Evolutionary conservation across 2,329 filamentous ascomycete species (phyloP).

Genomic region (Trichoderma koningiopsis): DNA sequence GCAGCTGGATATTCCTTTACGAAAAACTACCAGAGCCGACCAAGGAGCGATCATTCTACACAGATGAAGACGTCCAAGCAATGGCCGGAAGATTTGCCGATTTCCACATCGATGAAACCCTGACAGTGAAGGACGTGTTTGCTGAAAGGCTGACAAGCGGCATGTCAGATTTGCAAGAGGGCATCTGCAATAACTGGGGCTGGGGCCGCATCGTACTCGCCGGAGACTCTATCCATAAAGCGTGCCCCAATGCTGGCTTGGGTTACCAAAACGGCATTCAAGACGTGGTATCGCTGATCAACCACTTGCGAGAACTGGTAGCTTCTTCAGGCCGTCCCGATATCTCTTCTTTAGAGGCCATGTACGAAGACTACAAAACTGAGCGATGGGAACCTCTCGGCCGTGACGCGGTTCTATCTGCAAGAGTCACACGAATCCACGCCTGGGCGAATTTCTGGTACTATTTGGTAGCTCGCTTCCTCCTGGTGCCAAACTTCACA

Average conservation of each 20-base stretch:
- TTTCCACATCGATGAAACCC: constrained; percentile 27
- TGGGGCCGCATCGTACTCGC: constrained; percentile 40
- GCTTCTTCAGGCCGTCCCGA: background rate
- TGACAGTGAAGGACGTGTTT: constrained; percentile 39
- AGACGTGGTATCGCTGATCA: constrained; percentile 37
- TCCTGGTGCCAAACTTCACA: constrained; percentile 19
- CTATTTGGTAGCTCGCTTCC: constrained; percentile 31
- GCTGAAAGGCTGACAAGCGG: constrained; percentile 32
- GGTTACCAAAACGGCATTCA: constrained; percentile 43
- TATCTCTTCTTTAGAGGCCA: constrained; percentile 15
- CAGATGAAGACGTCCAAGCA: constrained; percentile 32
- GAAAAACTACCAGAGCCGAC: constrained; percentile 36
- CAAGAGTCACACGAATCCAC: constrained; percentile 31
- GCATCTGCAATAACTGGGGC: constrained; percentile 41
- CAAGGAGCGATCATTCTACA: constrained; percentile 33
- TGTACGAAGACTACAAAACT: constrained; percentile 31
- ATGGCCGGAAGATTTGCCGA: constrained; percentile 34
- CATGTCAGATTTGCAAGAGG: constrained; percentile 42
- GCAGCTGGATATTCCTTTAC: constrained; percentile 40
- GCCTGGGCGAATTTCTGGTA: constrained; percentile 34
- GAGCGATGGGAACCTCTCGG: constrained; percentile 27
- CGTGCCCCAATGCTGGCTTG: constrained; percentile 40
- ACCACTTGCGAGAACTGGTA: constrained; percentile 31
- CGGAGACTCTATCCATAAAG: constrained; percentile 44
- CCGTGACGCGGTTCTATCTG: constrained; percentile 25